Conservation (phyloP, 2,329 filamentous ascomycete species). For the Alternaria sp. region DNA sequence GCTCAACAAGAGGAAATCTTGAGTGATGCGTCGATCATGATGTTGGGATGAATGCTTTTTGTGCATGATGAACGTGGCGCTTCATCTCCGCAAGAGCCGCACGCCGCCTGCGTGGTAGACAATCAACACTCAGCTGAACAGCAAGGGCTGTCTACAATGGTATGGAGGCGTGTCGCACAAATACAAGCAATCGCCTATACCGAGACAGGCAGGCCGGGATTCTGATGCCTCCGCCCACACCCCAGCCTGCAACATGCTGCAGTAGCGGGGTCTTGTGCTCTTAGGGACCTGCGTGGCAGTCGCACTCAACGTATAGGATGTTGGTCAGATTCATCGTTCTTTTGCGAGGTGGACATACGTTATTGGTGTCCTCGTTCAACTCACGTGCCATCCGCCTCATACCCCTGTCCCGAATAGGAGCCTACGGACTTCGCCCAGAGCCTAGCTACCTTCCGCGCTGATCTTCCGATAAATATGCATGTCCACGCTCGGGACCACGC, state of each 20-base stretch:
- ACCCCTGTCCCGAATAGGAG: slow-evolving; percentile 6
- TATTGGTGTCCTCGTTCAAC: slow-evolving; percentile 13
- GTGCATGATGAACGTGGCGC: slow-evolving; percentile 28
- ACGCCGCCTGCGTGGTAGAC: not conserved
- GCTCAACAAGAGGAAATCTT: slow-evolving; percentile 19
- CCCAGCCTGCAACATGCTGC: slow-evolving; percentile 2
- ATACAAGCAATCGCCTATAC: slow-evolving; percentile 29
- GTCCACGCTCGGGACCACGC: slow-evolving; percentile 15
- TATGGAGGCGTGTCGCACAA: slow-evolving; percentile 20
- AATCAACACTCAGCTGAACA: slow-evolving; percentile 16
- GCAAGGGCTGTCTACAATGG: slow-evolving; percentile 5
- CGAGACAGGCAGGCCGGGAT: slow-evolving; percentile 18
- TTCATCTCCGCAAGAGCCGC: slow-evolving; percentile 18
- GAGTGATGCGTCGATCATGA: slow-evolving; percentile 21
- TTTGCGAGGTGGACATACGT: slow-evolving; percentile 6
- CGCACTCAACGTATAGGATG: slow-evolving; percentile 8
- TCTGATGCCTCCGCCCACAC: slow-evolving; percentile 25
- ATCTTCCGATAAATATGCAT: slow-evolving; percentile 17
- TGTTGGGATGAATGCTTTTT: slow-evolving; percentile 18
- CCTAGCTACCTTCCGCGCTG: slow-evolving; percentile 18
- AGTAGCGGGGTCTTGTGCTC: slow-evolving; percentile 11
- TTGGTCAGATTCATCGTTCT: slow-evolving; percentile 1
- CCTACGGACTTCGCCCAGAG: slow-evolving; percentile 18
- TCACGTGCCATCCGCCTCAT: not conserved
- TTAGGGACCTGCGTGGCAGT: slow-evolving; percentile 18